Conservation (phyloP, 495 filamentous ascomycete genomes). For the Neurospora sp. region DNA sequence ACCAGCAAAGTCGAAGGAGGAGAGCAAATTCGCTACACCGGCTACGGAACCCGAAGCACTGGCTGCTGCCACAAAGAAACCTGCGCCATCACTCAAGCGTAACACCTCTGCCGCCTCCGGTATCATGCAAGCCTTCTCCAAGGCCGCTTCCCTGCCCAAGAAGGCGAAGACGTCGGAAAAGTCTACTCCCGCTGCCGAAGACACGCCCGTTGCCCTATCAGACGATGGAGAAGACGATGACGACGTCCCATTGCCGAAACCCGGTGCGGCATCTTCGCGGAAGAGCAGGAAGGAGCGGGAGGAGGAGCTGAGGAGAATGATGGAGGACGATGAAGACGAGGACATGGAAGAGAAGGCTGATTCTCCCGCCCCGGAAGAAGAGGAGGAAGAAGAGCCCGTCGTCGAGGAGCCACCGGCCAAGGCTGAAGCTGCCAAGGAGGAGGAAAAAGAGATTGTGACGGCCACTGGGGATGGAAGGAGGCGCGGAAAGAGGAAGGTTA, state of each 20-base stretch:
- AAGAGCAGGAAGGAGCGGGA: conserved; percentile 61
- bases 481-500: conserved; percentile 71
- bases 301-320: conserved; percentile 69
- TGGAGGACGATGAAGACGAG: conserved; percentile 69
- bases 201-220: conserved; percentile 52
- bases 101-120: conserved; percentile 38
- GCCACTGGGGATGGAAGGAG: conserved; percentile 56
- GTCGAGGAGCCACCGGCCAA: conserved; percentile 25
- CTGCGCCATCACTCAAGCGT: conserved; percentile 41
- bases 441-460: conserved; percentile 43
- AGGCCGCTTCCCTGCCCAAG: conserved; percentile 58
- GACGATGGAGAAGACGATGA: conserved; percentile 65
- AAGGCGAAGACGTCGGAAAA: conserved; percentile 38
- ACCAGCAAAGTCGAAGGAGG: conserved; percentile 23
- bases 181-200: conserved; percentile 38
- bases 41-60: conserved; percentile 16
- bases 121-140: conserved; percentile 80
- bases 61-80: conserved; percentile 29
- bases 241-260: conserved; percentile 29
- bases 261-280: conserved; percentile 25
- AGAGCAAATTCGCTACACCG: conserved; percentile 18
- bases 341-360: conserved; percentile 19
- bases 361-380: conserved; percentile 1
- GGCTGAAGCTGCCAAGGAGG: conserved; percentile 30
- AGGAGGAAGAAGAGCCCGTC: conserved; percentile 17